These are phyloP conservation scores for Eucalyptus viminalis DNA, from an alignment of 345 rosid genomes.

Conservation along the genomic window DNA sequence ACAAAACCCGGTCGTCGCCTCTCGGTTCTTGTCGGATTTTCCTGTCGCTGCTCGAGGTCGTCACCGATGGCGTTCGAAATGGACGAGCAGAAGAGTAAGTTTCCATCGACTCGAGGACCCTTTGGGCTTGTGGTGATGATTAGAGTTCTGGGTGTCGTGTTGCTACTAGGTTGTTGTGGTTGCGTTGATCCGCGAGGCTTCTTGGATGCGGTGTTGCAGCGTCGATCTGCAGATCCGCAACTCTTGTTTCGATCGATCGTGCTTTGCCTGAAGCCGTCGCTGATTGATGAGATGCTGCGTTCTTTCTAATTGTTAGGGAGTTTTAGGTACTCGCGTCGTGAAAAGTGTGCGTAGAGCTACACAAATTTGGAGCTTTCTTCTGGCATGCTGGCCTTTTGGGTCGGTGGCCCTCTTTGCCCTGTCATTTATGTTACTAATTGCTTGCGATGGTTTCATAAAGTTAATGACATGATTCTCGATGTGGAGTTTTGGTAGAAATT, in stretches of 20 bases:
- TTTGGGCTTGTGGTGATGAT: neutral
- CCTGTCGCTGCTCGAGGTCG: neutral
- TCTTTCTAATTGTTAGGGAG: neutral
- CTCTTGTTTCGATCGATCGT: neutral
- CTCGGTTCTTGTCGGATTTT: neutral
- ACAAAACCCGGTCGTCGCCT: neutral
- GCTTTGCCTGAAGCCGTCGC: neutral
- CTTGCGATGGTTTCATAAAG: neutral
- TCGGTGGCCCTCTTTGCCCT: neutral
- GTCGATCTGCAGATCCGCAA: neutral
- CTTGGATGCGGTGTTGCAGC: neutral
- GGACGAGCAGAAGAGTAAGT: constrained; percentile 1
- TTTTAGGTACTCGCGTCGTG: neutral
- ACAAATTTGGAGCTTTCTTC: neutral
- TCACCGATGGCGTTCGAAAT: neutral
- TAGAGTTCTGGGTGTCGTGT: neutral
- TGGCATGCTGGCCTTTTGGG: neutral
- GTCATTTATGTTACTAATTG: neutral
- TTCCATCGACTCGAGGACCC: neutral
- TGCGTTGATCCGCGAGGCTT: neutral
- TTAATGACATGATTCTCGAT: neutral
- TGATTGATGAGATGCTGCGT: neutral
- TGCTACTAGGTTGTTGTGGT: neutral
- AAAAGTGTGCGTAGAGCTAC: neutral
- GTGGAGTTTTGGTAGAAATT: neutral